phyloP scores from a whole-genome alignment of 768 basidiomycete genomes.

The Gymnopilus dilepis region DNA sequence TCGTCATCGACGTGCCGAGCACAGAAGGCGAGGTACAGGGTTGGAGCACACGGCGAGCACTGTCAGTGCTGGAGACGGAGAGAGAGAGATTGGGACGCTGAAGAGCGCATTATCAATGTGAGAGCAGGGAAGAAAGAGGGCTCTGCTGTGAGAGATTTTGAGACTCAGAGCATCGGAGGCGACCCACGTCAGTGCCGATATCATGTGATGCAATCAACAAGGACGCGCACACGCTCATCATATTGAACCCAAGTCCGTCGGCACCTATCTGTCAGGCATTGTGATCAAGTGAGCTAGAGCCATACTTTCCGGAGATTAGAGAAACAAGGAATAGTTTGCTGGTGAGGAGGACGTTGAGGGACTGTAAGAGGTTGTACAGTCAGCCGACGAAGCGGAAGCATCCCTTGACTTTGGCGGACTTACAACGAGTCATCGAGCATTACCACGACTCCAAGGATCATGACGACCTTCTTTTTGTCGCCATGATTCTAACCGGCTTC shows the following conservation, averaged over 20 bases:
- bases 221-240: too few species aligned
- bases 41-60: too few species aligned
- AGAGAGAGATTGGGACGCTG: too few species aligned
- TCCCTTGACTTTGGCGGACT: slow-evolving; percentile 25
- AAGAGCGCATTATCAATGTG: too few species aligned
- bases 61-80: too few species aligned
- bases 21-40: too few species aligned
- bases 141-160: too few species aligned
- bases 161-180: too few species aligned
- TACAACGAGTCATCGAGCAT: slow-evolving; percentile 9
- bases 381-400: slow-evolving; percentile 29
- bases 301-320: slow-evolving; percentile 35
- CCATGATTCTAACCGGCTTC: slow-evolving; percentile 34
- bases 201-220: too few species aligned
- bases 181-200: too few species aligned
- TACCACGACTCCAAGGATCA: slow-evolving; percentile 13
- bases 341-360: slow-evolving; percentile 34
- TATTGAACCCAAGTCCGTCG: slow-evolving; percentile 40
- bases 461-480: slow-evolving; percentile 33
- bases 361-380: slow-evolving; percentile 29
- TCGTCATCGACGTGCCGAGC: too few species aligned
- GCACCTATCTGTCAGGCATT: slow-evolving; percentile 45
- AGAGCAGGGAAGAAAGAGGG: too few species aligned
- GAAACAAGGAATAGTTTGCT: slow-evolving; percentile 20
- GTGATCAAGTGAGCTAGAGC: slow-evolving; percentile 38